phyloP scores from a whole-genome alignment of 2,329 filamentous ascomycete species.

The Claviceps pazoutovae region DNA sequence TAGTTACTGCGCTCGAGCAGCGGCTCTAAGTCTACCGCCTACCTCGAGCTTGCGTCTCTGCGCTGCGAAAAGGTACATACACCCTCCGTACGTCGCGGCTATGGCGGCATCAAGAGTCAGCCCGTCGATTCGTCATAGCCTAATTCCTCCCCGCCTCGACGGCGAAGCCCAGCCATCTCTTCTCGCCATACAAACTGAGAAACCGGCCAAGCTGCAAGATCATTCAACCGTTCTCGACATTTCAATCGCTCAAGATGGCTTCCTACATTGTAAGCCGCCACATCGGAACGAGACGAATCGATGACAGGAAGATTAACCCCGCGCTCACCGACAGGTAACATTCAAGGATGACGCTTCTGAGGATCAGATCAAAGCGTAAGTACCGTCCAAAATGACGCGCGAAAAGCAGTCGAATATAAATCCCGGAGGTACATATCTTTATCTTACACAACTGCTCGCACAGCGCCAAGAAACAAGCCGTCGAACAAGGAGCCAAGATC shows the following conservation, averaged over 20 bases:
- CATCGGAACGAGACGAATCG: background rate
- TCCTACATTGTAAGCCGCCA: constrained; percentile 34
- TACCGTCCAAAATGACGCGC: background rate
- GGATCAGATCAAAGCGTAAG: constrained; percentile 55
- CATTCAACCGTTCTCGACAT: background rate
- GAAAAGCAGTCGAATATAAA: background rate
- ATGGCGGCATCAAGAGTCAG: background rate
- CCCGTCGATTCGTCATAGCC: background rate
- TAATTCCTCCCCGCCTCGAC: background rate
- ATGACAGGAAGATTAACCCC: background rate
- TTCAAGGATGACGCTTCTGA: constrained; percentile 56
- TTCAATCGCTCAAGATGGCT: constrained; percentile 30
- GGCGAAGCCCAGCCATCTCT: background rate
- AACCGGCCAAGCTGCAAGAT: constrained; percentile 3
- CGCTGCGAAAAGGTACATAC: too few species aligned
- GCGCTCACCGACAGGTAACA: constrained; percentile 46
- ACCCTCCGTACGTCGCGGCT: background rate
- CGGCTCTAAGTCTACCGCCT: too few species aligned
- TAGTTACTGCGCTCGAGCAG: too few species aligned
- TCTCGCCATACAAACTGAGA: constrained; percentile 3
- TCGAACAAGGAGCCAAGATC: constrained; percentile 69
- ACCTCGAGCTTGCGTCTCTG: too few species aligned
- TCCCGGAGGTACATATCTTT: background rate
- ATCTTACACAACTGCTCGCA: background rate
- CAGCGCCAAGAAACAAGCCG: constrained; percentile 65